phyloP scores from a whole-genome alignment of 768 basidiomycete genomes.

The Naematelia encephala region DNA sequence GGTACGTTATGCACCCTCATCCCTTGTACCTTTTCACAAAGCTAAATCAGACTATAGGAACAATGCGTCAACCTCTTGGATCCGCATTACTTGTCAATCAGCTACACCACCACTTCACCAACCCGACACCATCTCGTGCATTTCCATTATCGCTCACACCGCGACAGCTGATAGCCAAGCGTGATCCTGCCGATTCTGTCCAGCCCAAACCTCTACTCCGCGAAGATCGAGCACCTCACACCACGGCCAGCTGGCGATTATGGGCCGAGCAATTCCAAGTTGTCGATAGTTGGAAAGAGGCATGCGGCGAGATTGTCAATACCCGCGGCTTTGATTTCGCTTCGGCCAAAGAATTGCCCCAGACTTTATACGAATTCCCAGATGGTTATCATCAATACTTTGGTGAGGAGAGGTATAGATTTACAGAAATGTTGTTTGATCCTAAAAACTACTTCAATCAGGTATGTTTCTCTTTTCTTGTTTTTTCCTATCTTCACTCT shows the following conservation, averaged over 20 bases:
- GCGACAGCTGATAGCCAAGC: slow-evolving; percentile 80
- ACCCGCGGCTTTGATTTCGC: slow-evolving; percentile 35
- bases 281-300: slow-evolving; percentile 91
- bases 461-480: no score
- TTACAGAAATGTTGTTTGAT: slow-evolving; percentile 85
- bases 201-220: slow-evolving; percentile 68
- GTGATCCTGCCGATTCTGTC: slow-evolving; percentile 58
- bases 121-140: slow-evolving; percentile 54
- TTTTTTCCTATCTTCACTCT: no score
- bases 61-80: slow-evolving; percentile 55
- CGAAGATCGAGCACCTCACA: slow-evolving; percentile 67
- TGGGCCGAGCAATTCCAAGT: slow-evolving; percentile 73
- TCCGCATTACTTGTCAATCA: slow-evolving; percentile 67
- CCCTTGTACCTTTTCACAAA: neutral
- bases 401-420: slow-evolving; percentile 71
- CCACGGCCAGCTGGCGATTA: slow-evolving; percentile 73
- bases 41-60: slow-evolving; percentile 57
- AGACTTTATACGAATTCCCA: slow-evolving; percentile 77
- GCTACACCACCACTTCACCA: slow-evolving; percentile 61
- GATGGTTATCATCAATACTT: slow-evolving; percentile 85
- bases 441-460: slow-evolving; percentile 55
- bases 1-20: slow-evolving; percentile 55
- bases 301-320: slow-evolving; percentile 68
- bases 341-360: slow-evolving; percentile 30
- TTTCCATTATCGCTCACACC: slow-evolving; percentile 68